Evolutionary conservation across 73 alveolate genomes (phyloP), one percentile per base, ranked within the genome.

Genomic region (Uronychia setigera): DNA sequence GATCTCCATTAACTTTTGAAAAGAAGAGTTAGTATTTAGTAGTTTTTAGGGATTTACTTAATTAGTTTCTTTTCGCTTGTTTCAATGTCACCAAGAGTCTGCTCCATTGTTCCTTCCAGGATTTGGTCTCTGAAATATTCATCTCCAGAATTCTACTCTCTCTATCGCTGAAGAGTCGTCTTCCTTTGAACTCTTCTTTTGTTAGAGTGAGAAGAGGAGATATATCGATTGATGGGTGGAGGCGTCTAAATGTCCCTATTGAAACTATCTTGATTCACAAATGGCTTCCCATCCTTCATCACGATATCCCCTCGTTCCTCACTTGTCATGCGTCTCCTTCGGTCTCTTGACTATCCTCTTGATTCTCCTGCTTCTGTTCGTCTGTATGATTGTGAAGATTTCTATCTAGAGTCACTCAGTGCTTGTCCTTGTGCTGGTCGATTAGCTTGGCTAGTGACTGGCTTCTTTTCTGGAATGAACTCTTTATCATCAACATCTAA

Each of bases 11-110:
- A n/a, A n/a, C n/a, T n/a, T n/a, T n/a, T n/a, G n/a, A n/a, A n/a
- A n/a, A n/a, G n/a, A n/a, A n/a, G n/a, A n/a, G n/a, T n/a, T n/a
- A n/a, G n/a, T n/a, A 46, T 46, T 46, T 11, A 46, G 67, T 46
- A 46, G 19, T 11, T 46, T 46, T 46, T 11, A 46, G 67, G n/a
- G 19, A 11, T 46, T 19, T 46, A 46, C n/a, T 46, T 46, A 46
- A 46, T 46, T 46, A 46, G 67, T 46, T 46, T 46, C 67, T 46
- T 46, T 46, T 46, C 67, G 67, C 67, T 46, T 46, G 67, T 46
- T 5, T 46, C 19, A 19, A 46, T n/a, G n/a, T n/a, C n/a, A n/a
- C n/a, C n/a, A n/a, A n/a, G n/a, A n/a, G n/a, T n/a, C n/a, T n/a
- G n/a, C n/a, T n/a, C n/a, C n/a, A n/a, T n/a, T n/a, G n/a, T n/a